Conservation (phyloP, 805 yeast species). For the Candida insectorum region DNA sequence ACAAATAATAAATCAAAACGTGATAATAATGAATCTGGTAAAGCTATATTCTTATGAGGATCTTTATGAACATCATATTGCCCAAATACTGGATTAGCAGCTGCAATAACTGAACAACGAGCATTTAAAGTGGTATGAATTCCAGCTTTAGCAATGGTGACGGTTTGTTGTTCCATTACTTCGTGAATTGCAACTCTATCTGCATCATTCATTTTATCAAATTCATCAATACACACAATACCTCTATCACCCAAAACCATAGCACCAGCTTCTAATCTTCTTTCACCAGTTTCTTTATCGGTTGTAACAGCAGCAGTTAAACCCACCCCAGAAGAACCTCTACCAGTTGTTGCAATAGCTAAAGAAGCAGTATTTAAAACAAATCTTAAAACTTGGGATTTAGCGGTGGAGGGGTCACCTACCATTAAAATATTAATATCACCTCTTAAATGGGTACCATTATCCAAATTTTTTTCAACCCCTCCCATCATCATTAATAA, state of each 20-base stretch:
- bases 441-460: constrained; percentile 97
- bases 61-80: constrained; percentile 95
- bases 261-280: constrained; percentile 97
- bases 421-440: constrained; percentile 95
- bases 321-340: constrained; percentile 99
- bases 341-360: constrained; percentile 97
- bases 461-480: constrained; percentile 85
- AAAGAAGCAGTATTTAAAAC: constrained; percentile 92
- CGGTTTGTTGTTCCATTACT: constrained; percentile 99
- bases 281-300: constrained; percentile 95
- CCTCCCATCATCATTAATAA: constrained; percentile 91
- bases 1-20: constrained; percentile 95
- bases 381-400: constrained; percentile 91
- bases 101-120: constrained; percentile 94
- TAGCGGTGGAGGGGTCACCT: constrained; percentile 98
- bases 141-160: constrained; percentile 97
- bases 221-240: constrained; percentile 96
- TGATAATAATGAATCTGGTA: constrained; percentile 93
- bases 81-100: constrained; percentile 96
- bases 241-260: constrained; percentile 99
- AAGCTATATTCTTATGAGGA: constrained; percentile 93
- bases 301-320: constrained; percentile 97
- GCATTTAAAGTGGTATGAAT: constrained; percentile 96
- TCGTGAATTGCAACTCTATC: constrained; percentile 98
- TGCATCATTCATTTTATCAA: constrained; percentile 94